phyloP scores from a whole-genome alignment of 1,139 yeast genomes.

The Sugiyamaella castrensis region DNA sequence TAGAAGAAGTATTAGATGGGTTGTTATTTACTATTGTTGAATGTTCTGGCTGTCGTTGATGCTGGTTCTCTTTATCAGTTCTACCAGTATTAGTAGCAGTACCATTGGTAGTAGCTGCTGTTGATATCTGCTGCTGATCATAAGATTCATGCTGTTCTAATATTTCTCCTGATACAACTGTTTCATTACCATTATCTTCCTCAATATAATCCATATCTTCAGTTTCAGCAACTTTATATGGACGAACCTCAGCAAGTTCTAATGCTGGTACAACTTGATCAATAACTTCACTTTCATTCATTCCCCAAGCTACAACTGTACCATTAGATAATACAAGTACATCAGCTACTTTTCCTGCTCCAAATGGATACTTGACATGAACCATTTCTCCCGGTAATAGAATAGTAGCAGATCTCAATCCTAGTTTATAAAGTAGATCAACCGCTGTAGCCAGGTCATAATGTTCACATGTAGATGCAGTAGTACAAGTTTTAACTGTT shows the following conservation, averaged over 20 bases:
- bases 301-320: constrained; percentile 78
- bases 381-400: constrained; percentile 75
- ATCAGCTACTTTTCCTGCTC: constrained; percentile 44
- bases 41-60: neutral
- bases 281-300: constrained; percentile 49
- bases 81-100: neutral
- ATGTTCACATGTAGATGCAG: constrained; percentile 66
- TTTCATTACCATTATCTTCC: constrained; percentile 26
- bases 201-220: constrained; percentile 90
- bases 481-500: constrained; percentile 46
- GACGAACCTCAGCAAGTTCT: constrained; percentile 46
- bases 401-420: constrained; percentile 41
- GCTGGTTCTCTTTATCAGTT: neutral
- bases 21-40: neutral
- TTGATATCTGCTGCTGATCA: constrained; percentile 10
- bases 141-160: neutral
- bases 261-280: constrained; percentile 48
- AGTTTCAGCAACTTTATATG: constrained; percentile 57
- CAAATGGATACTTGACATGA: constrained; percentile 41
- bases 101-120: neutral
- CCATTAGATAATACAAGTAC: constrained; percentile 69
- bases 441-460: constrained; percentile 54
- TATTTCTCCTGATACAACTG: neutral
- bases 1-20: neutral
- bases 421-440: constrained; percentile 37